Evolutionary conservation across 768 basidiomycete species (phyloP), one percentile per base, ranked within the genome.

Genomic region (Tricholomella constricta): DNA sequence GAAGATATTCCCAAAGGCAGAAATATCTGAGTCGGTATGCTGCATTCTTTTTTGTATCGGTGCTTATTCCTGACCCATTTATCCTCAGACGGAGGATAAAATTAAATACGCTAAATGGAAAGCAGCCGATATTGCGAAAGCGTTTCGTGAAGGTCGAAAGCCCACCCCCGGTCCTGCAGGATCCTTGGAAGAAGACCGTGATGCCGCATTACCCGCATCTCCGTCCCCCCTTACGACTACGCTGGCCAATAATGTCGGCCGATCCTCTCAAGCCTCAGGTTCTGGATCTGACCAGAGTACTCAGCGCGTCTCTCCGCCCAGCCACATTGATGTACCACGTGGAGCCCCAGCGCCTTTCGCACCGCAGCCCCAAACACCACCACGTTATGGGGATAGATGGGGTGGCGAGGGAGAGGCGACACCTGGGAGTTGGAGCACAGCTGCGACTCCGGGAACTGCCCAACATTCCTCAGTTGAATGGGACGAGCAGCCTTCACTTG

Each of bases 61-160:
- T 19, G 23, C 20, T 15, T 34, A 26, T 38, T 7, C 19, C 34
- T 27, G 35, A 36, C 45, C 52, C 17, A 52, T 26, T 31, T 22
- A 44, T 8, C 2, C 27, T 17, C 58, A 96, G 92, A 83, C 84
- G 56, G 86, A 86, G 60, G 89, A 89, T 57, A 98, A 97, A 70
- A 83, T 96, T 31, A 86, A 84, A 51, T 99, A 98, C 71, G 83
- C 94, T 4, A 93, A 97, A 68, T 99, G 97, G 95, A 98, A 98
- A 68, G 96, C 96, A 32, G 88, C 89, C 11, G 94, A 97, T 56
- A 94, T 98, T 17, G 85, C 91, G 15, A 98, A 91, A 69, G 94
- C 96, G 1, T 82, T 94, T 65, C 85, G 95, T n/a, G 96, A 98
- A 68, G 95, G 97, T 4, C 82, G 90, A 19, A 83, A 79, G 59